A percentile compares a stretch with the other conserved stretches of the same genome.
Conservation (phyloP, 495 filamentous ascomycete species). For the Baudoinia panamericana region DNA sequence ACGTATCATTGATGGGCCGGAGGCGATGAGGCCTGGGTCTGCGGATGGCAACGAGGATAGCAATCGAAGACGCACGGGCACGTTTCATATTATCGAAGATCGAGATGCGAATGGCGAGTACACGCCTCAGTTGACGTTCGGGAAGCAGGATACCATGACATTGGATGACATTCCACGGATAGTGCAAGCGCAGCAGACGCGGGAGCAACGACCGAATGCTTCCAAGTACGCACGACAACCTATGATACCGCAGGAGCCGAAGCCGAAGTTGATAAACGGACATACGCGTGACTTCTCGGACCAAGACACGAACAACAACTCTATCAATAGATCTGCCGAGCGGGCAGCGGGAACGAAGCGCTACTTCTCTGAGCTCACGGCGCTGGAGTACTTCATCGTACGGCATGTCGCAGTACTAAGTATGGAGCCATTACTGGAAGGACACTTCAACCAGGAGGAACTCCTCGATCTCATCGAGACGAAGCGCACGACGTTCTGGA, state of each 20-base stretch:
- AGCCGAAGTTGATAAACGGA: conserved; percentile 55
- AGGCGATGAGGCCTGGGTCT: conserved; percentile 68
- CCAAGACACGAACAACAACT: too few species aligned
- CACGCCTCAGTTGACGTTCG: conserved; percentile 67
- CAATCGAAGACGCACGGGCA: conserved; percentile 43
- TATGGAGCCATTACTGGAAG: conserved; percentile 86
- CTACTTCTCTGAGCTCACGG: conserved; percentile 94
- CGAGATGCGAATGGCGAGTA: conserved; percentile 58
- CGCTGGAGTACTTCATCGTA: conserved; percentile 93
- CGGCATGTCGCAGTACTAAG: conserved; percentile 87
- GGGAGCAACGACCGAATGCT: conserved; percentile 79
- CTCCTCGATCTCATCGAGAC: conserved; percentile 90
- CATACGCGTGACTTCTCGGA: conserved; percentile 69
- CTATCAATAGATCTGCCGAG: too few species aligned
- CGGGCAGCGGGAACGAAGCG: conserved; percentile 42
- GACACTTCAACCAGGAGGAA: conserved; percentile 84
- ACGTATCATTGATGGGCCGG: conserved; percentile 81
- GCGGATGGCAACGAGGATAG: conserved; percentile 49
- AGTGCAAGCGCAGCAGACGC: conserved; percentile 86
- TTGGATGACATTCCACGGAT: conserved; percentile 97
- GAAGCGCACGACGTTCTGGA: conserved; percentile 82
- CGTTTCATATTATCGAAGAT: conserved; percentile 74
- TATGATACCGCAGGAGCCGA: conserved; percentile 52
- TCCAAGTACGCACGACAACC: conserved; percentile 63
- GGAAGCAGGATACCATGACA: conserved; percentile 80